These are phyloP conservation scores for Mortierella sp. DNA, from an alignment of 371 early-diverging fungal species.

Conservation along the genomic window DNA sequence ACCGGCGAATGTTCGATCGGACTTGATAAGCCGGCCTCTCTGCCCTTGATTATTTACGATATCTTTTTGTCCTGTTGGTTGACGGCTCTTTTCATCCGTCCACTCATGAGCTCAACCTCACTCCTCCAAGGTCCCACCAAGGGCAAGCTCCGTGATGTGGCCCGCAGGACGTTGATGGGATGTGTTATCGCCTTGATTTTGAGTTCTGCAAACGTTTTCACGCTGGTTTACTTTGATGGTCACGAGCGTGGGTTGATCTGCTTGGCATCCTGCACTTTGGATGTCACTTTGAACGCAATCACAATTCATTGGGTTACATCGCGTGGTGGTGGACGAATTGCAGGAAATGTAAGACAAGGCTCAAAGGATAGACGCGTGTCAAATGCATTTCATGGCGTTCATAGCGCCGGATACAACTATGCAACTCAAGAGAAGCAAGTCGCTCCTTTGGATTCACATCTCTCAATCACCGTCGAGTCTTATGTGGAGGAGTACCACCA, in stretches of 20 bases:
- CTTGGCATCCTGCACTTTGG: constrained; percentile 37
- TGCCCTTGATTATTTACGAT: constrained; percentile 61
- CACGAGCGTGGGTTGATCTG: constrained; percentile 59
- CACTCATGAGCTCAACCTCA: constrained; percentile 43
- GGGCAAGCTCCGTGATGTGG: constrained; percentile 58
- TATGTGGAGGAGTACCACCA: constrained; percentile 55
- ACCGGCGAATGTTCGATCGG: constrained; percentile 57
- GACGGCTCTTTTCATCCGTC: constrained; percentile 60
- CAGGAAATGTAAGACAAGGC: neutral
- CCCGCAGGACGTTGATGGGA: constrained; percentile 61
- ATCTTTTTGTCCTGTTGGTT: constrained; percentile 54
- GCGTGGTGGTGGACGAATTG: constrained; percentile 33
- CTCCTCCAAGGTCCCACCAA: constrained; percentile 44
- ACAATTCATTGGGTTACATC: constrained; percentile 56
- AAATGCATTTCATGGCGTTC: neutral
- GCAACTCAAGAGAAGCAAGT: constrained; percentile 35
- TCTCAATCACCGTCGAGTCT: constrained; percentile 51
- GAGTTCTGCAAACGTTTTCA: constrained; percentile 55
- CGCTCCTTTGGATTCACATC: constrained; percentile 37
- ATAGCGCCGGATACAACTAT: neutral
- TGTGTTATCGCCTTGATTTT: constrained; percentile 56
- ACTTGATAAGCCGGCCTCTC: constrained; percentile 53
- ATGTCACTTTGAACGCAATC: constrained; percentile 50
- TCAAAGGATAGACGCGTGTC: constrained; percentile 8
- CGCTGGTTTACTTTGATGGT: constrained; percentile 56